Evolutionary conservation across 345 rosid species (phyloP), one percentile per base, ranked within the genome.

Genomic region (Bretschneidera sinensis): DNA sequence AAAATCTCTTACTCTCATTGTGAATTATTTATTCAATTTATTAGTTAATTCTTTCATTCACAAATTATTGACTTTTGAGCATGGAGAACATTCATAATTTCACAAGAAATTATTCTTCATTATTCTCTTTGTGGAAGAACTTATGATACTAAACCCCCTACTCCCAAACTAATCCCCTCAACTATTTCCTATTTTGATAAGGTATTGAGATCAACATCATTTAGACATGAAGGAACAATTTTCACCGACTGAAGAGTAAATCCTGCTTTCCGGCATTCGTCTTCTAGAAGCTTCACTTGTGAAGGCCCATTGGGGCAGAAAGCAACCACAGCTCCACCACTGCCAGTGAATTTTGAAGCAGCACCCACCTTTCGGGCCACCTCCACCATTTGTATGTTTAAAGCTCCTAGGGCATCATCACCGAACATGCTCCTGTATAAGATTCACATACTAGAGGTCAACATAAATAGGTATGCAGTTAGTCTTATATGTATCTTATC

Each of bases 321-420:
- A 9, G 72, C 97, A 63, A 94, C 86, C 60, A 86, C 95, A 11
- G 96, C 99, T 69, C 99, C 96, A 55, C 96, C 99, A 50, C 99
- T 94, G 59, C 97, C 95, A 0, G 99, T 94, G 69, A 90, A 90
- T 73, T 94, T 94, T 0, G 96, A 78, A 0, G 95, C 86, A 55
- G 95, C 92, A 3, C 95, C 96, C 16, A 83, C 76, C 52, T 79
- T 81, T 55, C 92, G 76, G 18, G 92, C 95, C 17, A 88, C 73
- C 67, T 87, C 95, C 80, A 90, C 95, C 97, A 94, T 90, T 74
- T 94, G 83, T 64, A 94, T 72, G 81, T 88, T 90, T 59, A 86
- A 18, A 15, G 73, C 78, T 52, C 95, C 95, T 4, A 94, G 76
- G 66, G 76, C 81, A 13, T 83, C 96, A 55, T 88, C 92, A 35